Conservation (phyloP, 176 grass and related monocot species). For the Puya raimondii region DNA sequence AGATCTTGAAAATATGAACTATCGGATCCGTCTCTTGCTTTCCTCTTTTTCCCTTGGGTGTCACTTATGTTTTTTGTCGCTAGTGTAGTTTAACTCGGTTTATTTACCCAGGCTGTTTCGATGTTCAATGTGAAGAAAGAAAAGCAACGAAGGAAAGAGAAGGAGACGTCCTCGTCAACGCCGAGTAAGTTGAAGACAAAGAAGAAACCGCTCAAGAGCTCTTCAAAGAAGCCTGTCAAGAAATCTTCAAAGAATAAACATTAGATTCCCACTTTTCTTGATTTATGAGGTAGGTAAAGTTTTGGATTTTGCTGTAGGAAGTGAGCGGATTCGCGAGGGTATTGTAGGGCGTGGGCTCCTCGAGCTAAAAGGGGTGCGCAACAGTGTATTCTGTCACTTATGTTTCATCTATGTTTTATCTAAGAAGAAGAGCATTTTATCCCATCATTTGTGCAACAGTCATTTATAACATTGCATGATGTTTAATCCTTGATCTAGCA, state of each 20-base stretch:
- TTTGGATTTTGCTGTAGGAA: conserved; percentile 11
- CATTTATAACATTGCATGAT: too few relatives aligned
- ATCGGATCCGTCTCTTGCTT: neutral
- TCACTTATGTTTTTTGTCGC: neutral
- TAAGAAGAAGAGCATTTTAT: too few relatives aligned
- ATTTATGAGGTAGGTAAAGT: conserved; percentile 6
- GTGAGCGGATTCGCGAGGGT: neutral
- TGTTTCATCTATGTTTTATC: neutral
- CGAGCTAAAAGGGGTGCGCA: neutral
- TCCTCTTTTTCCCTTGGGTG: neutral
- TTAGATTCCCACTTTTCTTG: neutral
- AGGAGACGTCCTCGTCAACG: conserved; percentile 16
- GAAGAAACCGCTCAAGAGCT: conserved; percentile 58
- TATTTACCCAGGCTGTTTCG: conserved; percentile 49
- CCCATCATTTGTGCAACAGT: too few relatives aligned
- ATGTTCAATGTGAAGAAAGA: conserved; percentile 85
- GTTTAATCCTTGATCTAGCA: too few relatives aligned
- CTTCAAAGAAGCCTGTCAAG: conserved; percentile 31
- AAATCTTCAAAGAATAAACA: conserved; percentile 24
- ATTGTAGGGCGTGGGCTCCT: neutral
- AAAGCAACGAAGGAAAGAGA: conserved; percentile 56
- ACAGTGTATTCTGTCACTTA: neutral
- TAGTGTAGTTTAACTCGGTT: neutral
- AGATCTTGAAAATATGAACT: conserved; percentile 1
- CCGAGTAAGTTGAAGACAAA: conserved; percentile 47